These are phyloP conservation scores for Panaeolus cyanescens DNA, from an alignment of 768 basidiomycete genomes.

Conservation along the genomic window DNA sequence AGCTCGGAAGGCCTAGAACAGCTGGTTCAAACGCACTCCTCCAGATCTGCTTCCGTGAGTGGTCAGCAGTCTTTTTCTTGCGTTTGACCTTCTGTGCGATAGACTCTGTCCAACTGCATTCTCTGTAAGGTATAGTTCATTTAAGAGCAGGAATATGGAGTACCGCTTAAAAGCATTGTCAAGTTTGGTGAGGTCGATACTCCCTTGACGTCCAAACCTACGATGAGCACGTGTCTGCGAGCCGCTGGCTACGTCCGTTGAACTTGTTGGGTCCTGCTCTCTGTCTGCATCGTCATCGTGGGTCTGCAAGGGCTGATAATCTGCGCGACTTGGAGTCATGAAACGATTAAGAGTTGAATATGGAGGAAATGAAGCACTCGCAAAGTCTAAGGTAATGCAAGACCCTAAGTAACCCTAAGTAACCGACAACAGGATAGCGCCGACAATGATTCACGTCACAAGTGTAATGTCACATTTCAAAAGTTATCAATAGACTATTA, in stretches of 20 bases:
- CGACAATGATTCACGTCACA: constrained; percentile 4
- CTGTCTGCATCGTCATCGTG: constrained; percentile 43
- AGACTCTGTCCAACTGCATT: constrained; percentile 76
- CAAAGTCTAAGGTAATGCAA: neutral
- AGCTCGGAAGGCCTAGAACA: constrained; percentile 32
- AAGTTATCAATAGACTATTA: no score
- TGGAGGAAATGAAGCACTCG: constrained; percentile 19
- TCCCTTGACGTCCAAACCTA: constrained; percentile 51
- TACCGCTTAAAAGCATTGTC: constrained; percentile 85
- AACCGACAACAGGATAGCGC: constrained; percentile 1
- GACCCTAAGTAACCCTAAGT: neutral
- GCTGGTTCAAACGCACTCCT: constrained; percentile 80
- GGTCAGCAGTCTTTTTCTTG: constrained; percentile 66
- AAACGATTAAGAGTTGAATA: constrained; percentile 16
- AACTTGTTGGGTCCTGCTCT: constrained; percentile 28
- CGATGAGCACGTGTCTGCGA: constrained; percentile 30
- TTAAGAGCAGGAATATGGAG: neutral
- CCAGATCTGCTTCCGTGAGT: constrained; percentile 70
- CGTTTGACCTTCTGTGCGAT: constrained; percentile 85
- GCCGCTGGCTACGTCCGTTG: constrained; percentile 21
- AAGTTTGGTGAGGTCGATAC: constrained; percentile 77
- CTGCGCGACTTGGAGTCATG: constrained; percentile 29
- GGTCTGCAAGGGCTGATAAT: constrained; percentile 46
- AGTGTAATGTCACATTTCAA: neutral
- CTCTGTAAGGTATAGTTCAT: neutral